Evolutionary conservation across 1,284 basidiomycete genomes (phyloP).

Genomic region (Polyporus tsugae): DNA sequence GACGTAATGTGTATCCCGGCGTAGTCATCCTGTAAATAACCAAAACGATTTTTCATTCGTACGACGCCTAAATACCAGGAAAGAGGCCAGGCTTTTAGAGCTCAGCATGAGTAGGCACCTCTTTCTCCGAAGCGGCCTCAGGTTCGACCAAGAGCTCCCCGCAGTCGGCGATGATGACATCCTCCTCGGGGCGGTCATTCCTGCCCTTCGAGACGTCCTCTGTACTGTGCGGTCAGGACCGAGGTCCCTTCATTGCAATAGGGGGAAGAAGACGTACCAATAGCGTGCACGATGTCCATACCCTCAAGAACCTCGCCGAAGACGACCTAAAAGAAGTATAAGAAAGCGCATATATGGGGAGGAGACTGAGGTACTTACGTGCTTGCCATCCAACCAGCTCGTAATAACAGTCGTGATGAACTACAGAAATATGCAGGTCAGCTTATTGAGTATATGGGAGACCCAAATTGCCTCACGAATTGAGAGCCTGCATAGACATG

Average conservation of each 20-base stretch:
- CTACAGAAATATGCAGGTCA: conserved; percentile 46
- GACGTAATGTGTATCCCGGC: background rate
- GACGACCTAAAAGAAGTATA: conserved; percentile 67
- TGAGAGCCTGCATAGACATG: conserved; percentile 68
- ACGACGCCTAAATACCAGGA: conserved; percentile 46
- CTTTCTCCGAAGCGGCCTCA: conserved; percentile 66
- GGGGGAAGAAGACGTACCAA: conserved; percentile 60
- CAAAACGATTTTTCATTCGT: conserved; percentile 61
- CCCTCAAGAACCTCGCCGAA: conserved; percentile 93
- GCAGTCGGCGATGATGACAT: conserved; percentile 81
- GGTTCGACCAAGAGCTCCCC: conserved; percentile 82
- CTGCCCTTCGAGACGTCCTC: conserved; percentile 76
- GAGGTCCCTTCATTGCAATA: background rate
- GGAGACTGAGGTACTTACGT: conserved; percentile 52
- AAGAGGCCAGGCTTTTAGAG: conserved; percentile 68
- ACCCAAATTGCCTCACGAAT: conserved; percentile 62
- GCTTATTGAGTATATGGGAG: background rate
- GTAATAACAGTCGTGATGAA: conserved; percentile 87
- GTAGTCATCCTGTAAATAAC: conserved; percentile 37
- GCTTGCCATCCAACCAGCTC: conserved; percentile 79
- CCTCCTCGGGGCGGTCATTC: conserved; percentile 74
- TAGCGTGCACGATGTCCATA: conserved; percentile 81
- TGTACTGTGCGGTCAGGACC: conserved; percentile 45
- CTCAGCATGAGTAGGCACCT: conserved; percentile 94
- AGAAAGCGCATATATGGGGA: conserved; percentile 5